Base-by-base conservation (phyloP, 768 basidiomycete genomes). In the Pisolithus sp. region DNA sequence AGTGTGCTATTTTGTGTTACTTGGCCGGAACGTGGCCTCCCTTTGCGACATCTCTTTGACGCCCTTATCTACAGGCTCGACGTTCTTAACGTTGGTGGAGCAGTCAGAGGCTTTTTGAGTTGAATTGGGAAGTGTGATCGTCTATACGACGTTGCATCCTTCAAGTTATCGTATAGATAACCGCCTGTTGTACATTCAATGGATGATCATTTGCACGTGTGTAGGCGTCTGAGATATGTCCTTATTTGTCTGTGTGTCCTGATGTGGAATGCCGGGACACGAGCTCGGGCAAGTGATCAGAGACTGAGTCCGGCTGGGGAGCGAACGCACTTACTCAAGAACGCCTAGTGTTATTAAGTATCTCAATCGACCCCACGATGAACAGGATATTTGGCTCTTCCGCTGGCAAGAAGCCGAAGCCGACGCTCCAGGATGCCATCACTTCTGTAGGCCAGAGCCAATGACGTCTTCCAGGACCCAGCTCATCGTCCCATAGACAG, bases 391-490 rank as follows among this genome's bases (percentile, higher is more conserved):
- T 93, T 68, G 90, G 90, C 45, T 62, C 78, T 1, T 85, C 89
- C 21, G 58, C 81, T 7, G 76, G 76, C 68, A 85, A 83, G 71
- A 94, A 91, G 64, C 90, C 93, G 20, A 89, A 91, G 63, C 82
- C 95, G 0, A 76, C 76, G 2, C 80, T 99, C 6, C 83, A 86
- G 55, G 96, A 99, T 73, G 95, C 95, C n/a, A 96, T 99, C 65
- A 72, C 80, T 48, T 84, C 92, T 54, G 89, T 91, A 59, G 66
- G 83, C 72, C 55, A 21, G 31, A 15, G 15, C 30, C 26, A n/a
- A 10, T 36, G 26, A 39, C 47, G 30, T n/a, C 6, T 43, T 45
- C 28, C 10, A 36, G 18, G 8, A 28, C 34, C 34, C 24, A 48
- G 12, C 48, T 41, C 47, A 43, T 9, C 38, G 31, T 42, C 7